Evolutionary conservation across 2,329 filamentous ascomycete species (phyloP).

Genomic region (Fusarium palustre): DNA sequence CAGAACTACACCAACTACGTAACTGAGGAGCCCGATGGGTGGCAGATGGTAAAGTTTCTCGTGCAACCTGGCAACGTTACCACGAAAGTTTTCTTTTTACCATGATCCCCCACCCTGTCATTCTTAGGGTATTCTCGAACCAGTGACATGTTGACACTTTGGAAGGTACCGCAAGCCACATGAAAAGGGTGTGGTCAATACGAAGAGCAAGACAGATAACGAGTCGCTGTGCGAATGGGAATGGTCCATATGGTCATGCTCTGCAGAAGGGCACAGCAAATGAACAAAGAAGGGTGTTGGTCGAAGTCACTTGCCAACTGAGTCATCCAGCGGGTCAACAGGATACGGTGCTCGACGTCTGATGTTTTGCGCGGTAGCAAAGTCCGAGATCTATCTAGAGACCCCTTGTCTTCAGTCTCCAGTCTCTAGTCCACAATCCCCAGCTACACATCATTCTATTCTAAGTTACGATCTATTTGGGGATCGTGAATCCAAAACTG

Average conservation of each 20-base stretch:
- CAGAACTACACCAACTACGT: conserved; percentile 7
- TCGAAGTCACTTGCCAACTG: conserved; percentile 27
- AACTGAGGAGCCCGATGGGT: conserved; percentile 7
- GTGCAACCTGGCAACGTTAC: conserved; percentile 43
- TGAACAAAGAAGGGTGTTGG: conserved; percentile 15
- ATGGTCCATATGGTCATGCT: conserved; percentile 18
- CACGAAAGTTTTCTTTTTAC: conserved; percentile 10
- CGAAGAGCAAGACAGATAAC: conserved; percentile 23
- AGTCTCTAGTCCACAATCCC: conserved; percentile 11
- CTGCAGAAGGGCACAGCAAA: conserved; percentile 19
- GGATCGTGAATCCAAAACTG: conserved; percentile 19
- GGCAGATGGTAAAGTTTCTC: conserved; percentile 14
- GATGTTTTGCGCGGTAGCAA: background rate
- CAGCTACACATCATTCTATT: conserved; percentile 18
- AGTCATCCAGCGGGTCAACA: conserved; percentile 28
- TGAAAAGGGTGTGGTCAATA: conserved; percentile 35
- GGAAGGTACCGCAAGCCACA: conserved; percentile 11
- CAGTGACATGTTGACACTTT: conserved; percentile 16
- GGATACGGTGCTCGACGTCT: conserved; percentile 6
- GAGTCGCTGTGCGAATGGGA: conserved; percentile 7
- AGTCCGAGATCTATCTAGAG: conserved; percentile 22
- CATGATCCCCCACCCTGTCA: conserved; percentile 7
- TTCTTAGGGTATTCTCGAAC: conserved; percentile 24
- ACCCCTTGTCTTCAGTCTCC: conserved; percentile 19
- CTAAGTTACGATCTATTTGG: conserved; percentile 32